Percentiles rank a stretch among this genome's conserved stretches.
phyloP scores from a whole-genome alignment of 306 rosid genomes.

The Corylus avellana region DNA sequence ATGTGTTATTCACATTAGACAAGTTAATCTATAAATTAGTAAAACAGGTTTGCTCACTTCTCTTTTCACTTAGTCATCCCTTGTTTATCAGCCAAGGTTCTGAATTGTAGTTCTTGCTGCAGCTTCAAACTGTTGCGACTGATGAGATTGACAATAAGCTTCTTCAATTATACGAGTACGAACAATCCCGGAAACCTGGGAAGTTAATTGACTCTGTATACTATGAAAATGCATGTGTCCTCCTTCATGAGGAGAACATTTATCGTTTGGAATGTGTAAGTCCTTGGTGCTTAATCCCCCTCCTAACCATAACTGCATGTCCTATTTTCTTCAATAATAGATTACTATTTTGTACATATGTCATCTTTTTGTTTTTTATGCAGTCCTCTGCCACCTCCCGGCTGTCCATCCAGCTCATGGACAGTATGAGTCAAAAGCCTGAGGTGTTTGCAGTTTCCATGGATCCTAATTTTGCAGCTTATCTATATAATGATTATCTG shows the following conservation, averaged over 20 bases:
- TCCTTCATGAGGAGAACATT: constrained; percentile 88
- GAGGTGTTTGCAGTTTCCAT: constrained; percentile 83
- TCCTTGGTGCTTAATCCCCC: constrained; percentile 16
- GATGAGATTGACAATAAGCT: constrained; percentile 87
- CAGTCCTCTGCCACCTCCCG: constrained; percentile 64
- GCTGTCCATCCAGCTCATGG: constrained; percentile 89
- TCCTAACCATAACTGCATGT: neutral
- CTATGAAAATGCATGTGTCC: constrained; percentile 83
- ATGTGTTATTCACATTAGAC: constrained; percentile 90
- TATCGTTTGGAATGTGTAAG: constrained; percentile 87
- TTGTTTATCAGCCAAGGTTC: constrained; percentile 24
- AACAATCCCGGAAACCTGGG: constrained; percentile 77
- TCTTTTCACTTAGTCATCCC: constrained; percentile 18
- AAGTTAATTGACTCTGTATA: constrained; percentile 70
- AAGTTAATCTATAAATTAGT: constrained; percentile 87
- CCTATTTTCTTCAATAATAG: constrained; percentile 2
- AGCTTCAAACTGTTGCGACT: constrained; percentile 86
- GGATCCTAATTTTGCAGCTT: constrained; percentile 89
- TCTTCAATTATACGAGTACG: constrained; percentile 85
- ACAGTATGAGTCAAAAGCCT: constrained; percentile 78
- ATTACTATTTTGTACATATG: constrained; percentile 4
- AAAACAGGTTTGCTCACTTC: constrained; percentile 64
- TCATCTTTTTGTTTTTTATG: constrained; percentile 29
- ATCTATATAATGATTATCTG: constrained; percentile 77
- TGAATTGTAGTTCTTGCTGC: constrained; percentile 38